Base-by-base conservation (phyloP, 2,329 filamentous ascomycete genomes). In the Beauveria sp. region DNA sequence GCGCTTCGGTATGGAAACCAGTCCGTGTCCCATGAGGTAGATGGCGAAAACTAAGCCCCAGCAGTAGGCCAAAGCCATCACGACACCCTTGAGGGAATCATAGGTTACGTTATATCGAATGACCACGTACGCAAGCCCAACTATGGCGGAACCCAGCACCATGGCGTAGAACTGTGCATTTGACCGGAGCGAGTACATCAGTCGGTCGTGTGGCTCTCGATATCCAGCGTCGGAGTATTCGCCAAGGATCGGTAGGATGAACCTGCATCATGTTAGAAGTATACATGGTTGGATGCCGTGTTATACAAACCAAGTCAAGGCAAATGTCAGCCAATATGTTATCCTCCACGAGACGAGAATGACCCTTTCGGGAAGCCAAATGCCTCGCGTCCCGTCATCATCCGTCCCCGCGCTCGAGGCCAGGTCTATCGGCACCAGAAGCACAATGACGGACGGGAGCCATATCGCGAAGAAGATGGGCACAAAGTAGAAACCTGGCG, bases 381-480 rank as follows among this genome's bases (percentile, higher is more conserved):
- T 90, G 40, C 93, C 95, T 67, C 88, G 84, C 18, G 85, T 82
- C 18, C 84, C 81, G 63, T 84, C 86, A 73, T 89, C 88, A 63
- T 89, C 86, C 56, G 86, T 86, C 53, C 86, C 83, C 24, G 90
- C 88, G 70, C 85, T 93, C 7, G 93, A 96, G 1, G 93, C 93
- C 66, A 99, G 86, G 74, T 99, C 95, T 73, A 99, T 96, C 5
- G 95, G 95, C 7, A 99, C 92, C 24, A 99, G 84, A 26, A 99
- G 80, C 26, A 98, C 86, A 70, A 96, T 93, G 73, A 90, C 93
- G 52, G 91, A 91, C 12, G 95, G 96, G 6, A 99, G 85, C 70
- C 91, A 93, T 67, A 99, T 83, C n/a, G 93, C 91, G 67, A 99
- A 89, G 78, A 99, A 99, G 64, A 99, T 91, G 42, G 95, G 93